A percentile compares a stretch with the other conserved stretches of the same genome.
These are phyloP conservation scores for Saccharomycopsis synnaedendra DNA, from an alignment of 805 yeast species.

Conservation along the genomic window DNA sequence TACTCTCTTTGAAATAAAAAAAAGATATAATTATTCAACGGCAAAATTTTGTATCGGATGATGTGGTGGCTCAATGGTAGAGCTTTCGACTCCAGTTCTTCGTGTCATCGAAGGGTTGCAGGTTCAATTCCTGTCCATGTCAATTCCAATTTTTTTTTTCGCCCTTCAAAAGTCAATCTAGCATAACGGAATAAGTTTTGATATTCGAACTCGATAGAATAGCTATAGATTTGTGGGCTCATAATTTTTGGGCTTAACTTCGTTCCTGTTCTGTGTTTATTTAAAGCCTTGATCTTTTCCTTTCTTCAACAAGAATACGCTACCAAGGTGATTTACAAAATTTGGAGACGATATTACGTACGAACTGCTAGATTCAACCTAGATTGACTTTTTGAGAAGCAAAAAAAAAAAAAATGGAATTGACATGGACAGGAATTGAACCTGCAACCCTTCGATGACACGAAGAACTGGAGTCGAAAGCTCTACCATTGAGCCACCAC, in stretches of 20 bases:
- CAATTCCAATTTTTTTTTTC: conserved; percentile 12
- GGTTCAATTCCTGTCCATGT: conserved; percentile 52
- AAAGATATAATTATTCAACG: background rate
- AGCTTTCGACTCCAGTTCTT: conserved; percentile 50
- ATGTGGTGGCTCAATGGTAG: conserved; percentile 66
- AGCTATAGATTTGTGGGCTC: too few relatives aligned
- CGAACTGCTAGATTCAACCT: too few relatives aligned
- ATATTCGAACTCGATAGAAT: too few relatives aligned
- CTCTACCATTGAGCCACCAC: conserved; percentile 67
- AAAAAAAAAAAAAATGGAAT: conserved; percentile 10
- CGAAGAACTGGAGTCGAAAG: conserved; percentile 45
- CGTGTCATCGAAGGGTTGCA: conserved; percentile 46
- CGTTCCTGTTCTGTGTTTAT: too few relatives aligned
- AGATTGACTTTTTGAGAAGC: background rate
- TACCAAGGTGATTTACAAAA: too few relatives aligned
- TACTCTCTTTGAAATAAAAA: too few relatives aligned
- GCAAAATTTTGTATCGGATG: conserved; percentile 19
- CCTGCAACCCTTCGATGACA: conserved; percentile 52
- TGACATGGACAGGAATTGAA: conserved; percentile 47
- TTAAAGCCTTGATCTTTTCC: too few relatives aligned
- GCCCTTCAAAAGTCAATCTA: background rate
- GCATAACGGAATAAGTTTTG: too few relatives aligned
- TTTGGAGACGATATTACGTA: too few relatives aligned
- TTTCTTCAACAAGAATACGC: too few relatives aligned
- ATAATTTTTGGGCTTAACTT: too few relatives aligned